Base-by-base conservation (phyloP, 805 yeast species). In the Pichia exigua region DNA sequence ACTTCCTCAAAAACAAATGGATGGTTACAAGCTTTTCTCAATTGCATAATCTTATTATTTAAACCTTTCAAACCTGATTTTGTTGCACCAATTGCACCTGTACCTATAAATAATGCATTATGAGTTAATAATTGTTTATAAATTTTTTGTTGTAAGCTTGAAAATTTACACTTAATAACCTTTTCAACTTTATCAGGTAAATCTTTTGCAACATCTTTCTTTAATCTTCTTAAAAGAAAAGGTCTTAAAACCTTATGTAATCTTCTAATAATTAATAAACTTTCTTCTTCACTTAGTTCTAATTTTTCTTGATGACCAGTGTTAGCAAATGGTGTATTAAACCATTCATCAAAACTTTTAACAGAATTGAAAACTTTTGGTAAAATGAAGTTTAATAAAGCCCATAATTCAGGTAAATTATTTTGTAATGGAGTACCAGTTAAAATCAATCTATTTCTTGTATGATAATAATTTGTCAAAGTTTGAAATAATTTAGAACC, bases 381-480 rank as follows among this genome's bases (percentile, higher is more conserved):
- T 55, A 87, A 74, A 21, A 85, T 92, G 60, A 87, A 87, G 65
- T 87, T 87, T 61, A 87, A 71, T 56, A 87, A 73, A 0, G 95
- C 92, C 95, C 95, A 87, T 52, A 87, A 73, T 66, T 87, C 95
- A 0, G 95, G 95, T 59, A 86, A 74, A 59, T 85, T 87, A 65
- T 87, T 87, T 64, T 87, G 95, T 55, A 87, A 75, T 21, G 95
- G 95, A 2, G 95, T 87, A 77, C 95, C 95, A 1, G 95, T 87
- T 62, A 87, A 77, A 68, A 87, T 87, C 61, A 87, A 75, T 69
- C 95, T 75, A 63, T 87, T 81, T 63, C 83, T 83, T 1, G 94
- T 83, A 57, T 78, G 83, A 61, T 87, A 87, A 61, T 80, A 85
- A 50, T 77, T 80, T 38, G 84, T 80, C 58, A 87, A 78, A 0